Base-by-base conservation (phyloP, 2,329 filamentous ascomycete species). In the Alternaria hordeiaustralica region DNA sequence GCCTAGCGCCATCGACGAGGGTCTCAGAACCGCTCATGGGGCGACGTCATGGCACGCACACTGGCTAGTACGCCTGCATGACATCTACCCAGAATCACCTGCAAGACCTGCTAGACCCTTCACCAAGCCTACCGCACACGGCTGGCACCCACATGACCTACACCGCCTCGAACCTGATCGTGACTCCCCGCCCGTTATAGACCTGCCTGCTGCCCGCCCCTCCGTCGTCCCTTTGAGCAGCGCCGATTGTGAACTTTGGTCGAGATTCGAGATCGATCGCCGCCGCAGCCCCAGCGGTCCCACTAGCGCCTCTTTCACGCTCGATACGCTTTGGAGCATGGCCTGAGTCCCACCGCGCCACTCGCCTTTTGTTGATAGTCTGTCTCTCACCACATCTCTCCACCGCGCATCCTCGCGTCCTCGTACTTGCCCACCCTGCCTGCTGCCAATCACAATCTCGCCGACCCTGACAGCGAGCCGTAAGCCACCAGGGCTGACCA, bases 381-480 rank as follows among this genome's bases (percentile, higher is more conserved):
- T 49, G 60, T 43, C 30, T 66, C 64, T 66, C 64, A 55, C 57
- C 58, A 61, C 55, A 33, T 64, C 49, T 51, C 55, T 60, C 60
- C 60, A 60, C 64, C 12, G 13, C 13, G 21, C 28, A 47, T 41
- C 54, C 51, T 57, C 20, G 43, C 55, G 21, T 41, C 54, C 51
- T 57, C 20, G 43, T 47, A 36, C 8, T 20, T 53, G 13, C 53
- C 33, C 49, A 59, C 60, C 47, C 12, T 10, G 56, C 45, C 44
- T 46, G 51, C 66, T 68, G 60, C 68, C 68, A 69, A 70, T 71
- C 69, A 66, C 49, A 59, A 13, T 33, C 20, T 23, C 43, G 41
- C 28, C 47, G 55, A 47, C 54, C 61, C 67, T 68, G 53, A 58
- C 58, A 41, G 30, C 58, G 20, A 36, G 49, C 20, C 49, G 33